Evolutionary conservation across 257 asterid species (phyloP), one percentile per base, ranked within the genome.

Genomic region (Oldenlandia corymbosa): DNA sequence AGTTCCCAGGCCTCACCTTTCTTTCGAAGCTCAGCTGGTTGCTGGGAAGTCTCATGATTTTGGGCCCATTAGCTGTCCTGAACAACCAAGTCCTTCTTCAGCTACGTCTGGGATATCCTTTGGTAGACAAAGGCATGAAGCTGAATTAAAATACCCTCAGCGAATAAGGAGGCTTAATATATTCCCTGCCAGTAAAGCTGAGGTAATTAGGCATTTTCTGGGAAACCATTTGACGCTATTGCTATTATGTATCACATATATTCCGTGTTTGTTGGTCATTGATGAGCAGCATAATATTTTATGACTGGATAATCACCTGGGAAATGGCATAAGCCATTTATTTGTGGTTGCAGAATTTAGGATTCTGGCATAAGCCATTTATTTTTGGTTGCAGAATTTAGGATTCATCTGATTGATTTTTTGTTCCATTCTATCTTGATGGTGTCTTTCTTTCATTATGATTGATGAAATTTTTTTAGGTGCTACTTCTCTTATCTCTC

Each of bases 1-100:
- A 93, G 99, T 93, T 79, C 97, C 96, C 60, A 90, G 96, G 64
- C 94, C 96, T 16, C 99, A 93, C 75, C 96, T 87, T 34, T 71
- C 92, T 39, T 93, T 93, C 77, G 99, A 93, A 80, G 88, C 97
- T 10, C 97, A 90, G 73, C 91, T 93, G 51, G 99, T 90, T 60
- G 91, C 80, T 45, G 99, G 97, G 59, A 93, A 84, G 75, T 80
- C 96, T 58, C 96, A 87, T 80, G 99, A 93, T 75, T 83, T 90
- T 76, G 85, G 90, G 71, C 85, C 96, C 53, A 61, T 93, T 51
- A 86, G 68, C 77, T 90, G 97, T 73, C 97, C 96, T 49, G 95
- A 84, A 75, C 93, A 81, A 73, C 91, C 96, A 66, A 83, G 72
- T 73, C 83, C 89, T 65, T 85, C 85, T 5, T 78, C 82, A 62